A percentile compares a stretch with the other conserved stretches of the same genome.
These are phyloP conservation scores for Candida coquimbonensis DNA, from an alignment of 805 yeast genomes.

Conservation along the genomic window DNA sequence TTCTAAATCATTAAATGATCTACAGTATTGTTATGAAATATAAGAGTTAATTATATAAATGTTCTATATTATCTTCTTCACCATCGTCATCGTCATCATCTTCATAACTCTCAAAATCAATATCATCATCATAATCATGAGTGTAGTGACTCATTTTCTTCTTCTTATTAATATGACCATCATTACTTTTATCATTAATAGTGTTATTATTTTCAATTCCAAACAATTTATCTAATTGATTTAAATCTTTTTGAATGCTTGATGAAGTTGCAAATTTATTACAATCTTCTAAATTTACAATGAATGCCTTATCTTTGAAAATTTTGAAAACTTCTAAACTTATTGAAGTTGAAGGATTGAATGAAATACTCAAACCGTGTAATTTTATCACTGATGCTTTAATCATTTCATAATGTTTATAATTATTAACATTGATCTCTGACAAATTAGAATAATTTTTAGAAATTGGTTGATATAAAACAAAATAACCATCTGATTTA, in stretches of 20 bases:
- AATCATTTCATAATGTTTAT: slow-evolving; percentile 11
- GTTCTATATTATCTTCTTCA: too few relatives aligned
- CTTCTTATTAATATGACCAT: too few relatives aligned
- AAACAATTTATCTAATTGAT: slow-evolving; percentile 12
- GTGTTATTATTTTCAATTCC: neutral
- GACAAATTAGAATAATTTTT: slow-evolving; percentile 8
- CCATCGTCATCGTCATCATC: too few relatives aligned
- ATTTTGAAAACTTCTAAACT: slow-evolving; percentile 14
- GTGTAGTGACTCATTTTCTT: too few relatives aligned
- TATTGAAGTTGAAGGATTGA: slow-evolving; percentile 13
- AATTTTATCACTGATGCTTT: slow-evolving; percentile 13
- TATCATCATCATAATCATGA: too few relatives aligned
- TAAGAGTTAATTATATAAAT: too few relatives aligned
- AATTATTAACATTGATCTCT: slow-evolving; percentile 3
- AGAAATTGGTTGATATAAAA: slow-evolving; percentile 19
- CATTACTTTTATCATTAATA: too few relatives aligned
- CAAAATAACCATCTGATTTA: slow-evolving; percentile 22
- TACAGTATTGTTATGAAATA: too few relatives aligned
- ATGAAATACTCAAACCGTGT: slow-evolving; percentile 17
- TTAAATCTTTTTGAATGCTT: slow-evolving; percentile 11
- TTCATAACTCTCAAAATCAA: too few relatives aligned
- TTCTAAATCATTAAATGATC: too few relatives aligned
- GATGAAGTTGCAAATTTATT: neutral
- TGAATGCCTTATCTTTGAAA: slow-evolving; percentile 13
- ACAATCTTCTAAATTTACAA: slow-evolving; percentile 21